Evolutionary conservation across 192 early-diverging fungal species (phyloP).

Genomic region (Coemansia asiatica): DNA sequence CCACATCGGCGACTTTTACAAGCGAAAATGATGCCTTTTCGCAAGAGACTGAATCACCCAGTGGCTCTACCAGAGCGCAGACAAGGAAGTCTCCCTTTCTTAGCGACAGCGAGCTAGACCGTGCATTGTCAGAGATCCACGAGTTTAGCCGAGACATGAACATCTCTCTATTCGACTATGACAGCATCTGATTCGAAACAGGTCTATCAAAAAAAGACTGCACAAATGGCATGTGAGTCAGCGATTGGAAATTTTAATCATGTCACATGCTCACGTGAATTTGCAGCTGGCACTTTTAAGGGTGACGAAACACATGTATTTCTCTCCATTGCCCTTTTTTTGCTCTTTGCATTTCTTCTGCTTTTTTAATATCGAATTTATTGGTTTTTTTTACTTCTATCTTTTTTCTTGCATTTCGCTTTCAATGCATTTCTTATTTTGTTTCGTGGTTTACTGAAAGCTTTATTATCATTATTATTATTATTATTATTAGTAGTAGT

Average conservation of each 20-base stretch:
- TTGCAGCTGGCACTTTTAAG: not conserved
- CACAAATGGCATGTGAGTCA: no score
- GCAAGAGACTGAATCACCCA: not conserved
- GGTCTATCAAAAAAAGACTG: constrained; percentile 2
- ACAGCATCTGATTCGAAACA: not conserved
- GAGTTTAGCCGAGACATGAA: constrained; percentile 52
- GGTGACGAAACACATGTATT: no score
- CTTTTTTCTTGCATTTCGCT: not conserved
- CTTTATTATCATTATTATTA: no score
- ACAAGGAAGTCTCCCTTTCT: constrained; percentile 33
- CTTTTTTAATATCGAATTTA: no score
- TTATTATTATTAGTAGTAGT: no score
- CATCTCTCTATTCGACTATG: constrained; percentile 29
- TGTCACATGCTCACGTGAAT: constrained; percentile 1
- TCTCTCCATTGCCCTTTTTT: no score
- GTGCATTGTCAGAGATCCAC: constrained; percentile 44
- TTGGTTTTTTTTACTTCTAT: not conserved
- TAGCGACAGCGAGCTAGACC: constrained; percentile 47
- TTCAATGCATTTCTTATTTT: constrained; percentile 4
- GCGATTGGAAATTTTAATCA: not conserved
- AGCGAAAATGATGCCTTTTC: no score
- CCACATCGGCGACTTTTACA: no score
- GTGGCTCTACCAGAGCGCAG: not conserved
- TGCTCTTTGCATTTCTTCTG: no score
- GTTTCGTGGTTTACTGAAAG: not conserved